Evolutionary conservation across 1,139 yeast genomes (phyloP), one percentile per base, ranked within the genome.

Genomic region (Suhomyces wounanorum): DNA sequence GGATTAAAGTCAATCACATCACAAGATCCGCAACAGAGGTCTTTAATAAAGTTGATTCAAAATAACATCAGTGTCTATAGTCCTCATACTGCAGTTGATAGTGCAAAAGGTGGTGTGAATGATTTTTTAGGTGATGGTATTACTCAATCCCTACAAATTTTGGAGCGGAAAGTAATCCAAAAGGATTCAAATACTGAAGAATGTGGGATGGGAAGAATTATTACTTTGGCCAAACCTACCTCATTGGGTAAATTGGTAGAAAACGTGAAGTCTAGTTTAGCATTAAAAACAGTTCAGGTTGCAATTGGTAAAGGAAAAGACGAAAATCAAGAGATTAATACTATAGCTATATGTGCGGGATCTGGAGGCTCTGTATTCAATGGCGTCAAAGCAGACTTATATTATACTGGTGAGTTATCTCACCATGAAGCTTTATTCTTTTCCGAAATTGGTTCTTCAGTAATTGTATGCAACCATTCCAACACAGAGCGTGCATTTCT

Each of bases 81-180:
- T 48, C 99, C 99, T 16, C 99, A 95, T 64, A 92, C 99, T 0
- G 94, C 98, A 0, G 88, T 94, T 2, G 99, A 95, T 69, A 95
- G 97, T 33, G 96, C 96, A 10, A 69, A 70, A 16, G 90, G 89
- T 10, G 99, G 99, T 25, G 97, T 95, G 52, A 94, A 92, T 59
- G 98, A 91, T 65, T 94, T 96, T 86, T 75, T 94, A 40, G 88
- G 83, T 0, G 83, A 81, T 43, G 89, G 89, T 0, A 69, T 89
- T 14, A 65, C 82, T 1, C 60, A 63, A 8, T 65, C 64, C 0
- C 54, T 61, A 10, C 56, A 59, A 18, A 64, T 65, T 18, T 53
- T 50, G 25, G 55, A 64, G 1, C 62, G 70, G 28, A 61, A 52
- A 14, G 65, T 75, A 17, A 72, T 77, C 36, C 64, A 67, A 43